Base-by-base conservation (phyloP, 371 early-diverging fungal species). In the Catenaria anguillulae region DNA sequence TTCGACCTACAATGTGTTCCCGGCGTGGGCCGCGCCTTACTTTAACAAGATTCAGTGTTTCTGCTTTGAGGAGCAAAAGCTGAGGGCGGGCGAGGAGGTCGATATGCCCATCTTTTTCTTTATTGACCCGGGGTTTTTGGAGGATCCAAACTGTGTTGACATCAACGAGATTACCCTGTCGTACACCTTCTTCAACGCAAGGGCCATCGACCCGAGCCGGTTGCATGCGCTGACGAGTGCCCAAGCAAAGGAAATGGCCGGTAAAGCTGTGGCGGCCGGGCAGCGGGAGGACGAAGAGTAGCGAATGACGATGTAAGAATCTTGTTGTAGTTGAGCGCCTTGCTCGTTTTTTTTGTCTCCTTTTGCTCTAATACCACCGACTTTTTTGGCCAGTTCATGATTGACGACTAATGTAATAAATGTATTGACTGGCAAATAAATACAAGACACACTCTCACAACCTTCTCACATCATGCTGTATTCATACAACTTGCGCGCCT, bases 61-160 rank as follows among this genome's bases (percentile, higher is more conserved):
- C 65, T 98, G 98, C 68, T 98, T 98, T 76, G 98, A 98, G 68
- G 96, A 97, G 69, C 97, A 98, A 72, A 86, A 84, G 71, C 73
- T 98, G 61, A 79, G 73, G 40, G 87, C 96, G 0, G 84, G 84
- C 2, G 98, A 98, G 72, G 85, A 90, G 63, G 90, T 98, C 4
- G 98, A 98, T 65, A 98, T 98, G 98, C 98, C 98, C 12, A 94
- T 98, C 36, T 98, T 97, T 67, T 98, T 98, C 75, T 98, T 90
- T 67, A 86, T 98, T 61, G 98, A 98, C 66, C 97, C 97, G 13
- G 97, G 92, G 69, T 89, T 97, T 74, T 81, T 86, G 42, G 79
- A 84, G n/a, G 97, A 97, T 72, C 96, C 95, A 33, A 78, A 85
- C 68, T 92, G 93, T 92, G 86, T 86, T 68, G 92, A 95, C 66